Evolutionary conservation across 805 yeast species (phyloP).

Genomic region (Candida xyloterini): DNA sequence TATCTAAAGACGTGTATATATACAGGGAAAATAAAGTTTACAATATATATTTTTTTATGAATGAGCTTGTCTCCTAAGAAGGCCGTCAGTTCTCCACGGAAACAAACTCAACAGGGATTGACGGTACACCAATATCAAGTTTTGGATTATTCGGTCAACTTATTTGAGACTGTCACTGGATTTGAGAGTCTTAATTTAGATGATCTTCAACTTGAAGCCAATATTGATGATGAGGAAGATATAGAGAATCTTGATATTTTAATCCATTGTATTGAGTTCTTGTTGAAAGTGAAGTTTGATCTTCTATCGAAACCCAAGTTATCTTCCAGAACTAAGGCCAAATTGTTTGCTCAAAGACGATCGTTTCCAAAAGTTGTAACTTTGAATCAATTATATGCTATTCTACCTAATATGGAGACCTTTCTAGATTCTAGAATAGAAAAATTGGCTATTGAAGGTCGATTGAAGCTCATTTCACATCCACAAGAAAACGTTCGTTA

Average conservation of each 20-base stretch:
- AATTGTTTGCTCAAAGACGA: constrained; percentile 16
- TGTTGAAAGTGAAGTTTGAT: constrained; percentile 22
- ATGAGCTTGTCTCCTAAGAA: constrained; percentile 4
- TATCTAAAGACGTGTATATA: constrained; percentile 16
- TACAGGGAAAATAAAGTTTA: constrained; percentile 2
- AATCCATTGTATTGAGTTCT: constrained; percentile 17
- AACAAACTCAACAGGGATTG: neutral
- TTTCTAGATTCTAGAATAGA: constrained; percentile 48
- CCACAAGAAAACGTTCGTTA: constrained; percentile 18
- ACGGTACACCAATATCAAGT: constrained; percentile 12
- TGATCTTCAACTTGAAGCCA: constrained; percentile 9
- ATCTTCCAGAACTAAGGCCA: constrained; percentile 20
- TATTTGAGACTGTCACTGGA: constrained; percentile 15
- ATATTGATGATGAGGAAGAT: constrained; percentile 17
- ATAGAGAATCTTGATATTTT: constrained; percentile 15
- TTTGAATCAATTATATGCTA: constrained; percentile 46
- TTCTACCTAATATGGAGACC: constrained; percentile 45
- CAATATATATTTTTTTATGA: neutral
- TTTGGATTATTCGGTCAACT: constrained; percentile 15
- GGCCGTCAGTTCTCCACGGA: constrained; percentile 5
- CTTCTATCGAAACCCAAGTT: constrained; percentile 24
- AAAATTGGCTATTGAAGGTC: constrained; percentile 35
- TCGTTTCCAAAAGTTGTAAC: constrained; percentile 40
- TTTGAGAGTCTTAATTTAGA: constrained; percentile 8
- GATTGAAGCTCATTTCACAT: constrained; percentile 29